Base-by-base conservation (phyloP, 2,329 filamentous ascomycete genomes). In the Alternaria solani region DNA sequence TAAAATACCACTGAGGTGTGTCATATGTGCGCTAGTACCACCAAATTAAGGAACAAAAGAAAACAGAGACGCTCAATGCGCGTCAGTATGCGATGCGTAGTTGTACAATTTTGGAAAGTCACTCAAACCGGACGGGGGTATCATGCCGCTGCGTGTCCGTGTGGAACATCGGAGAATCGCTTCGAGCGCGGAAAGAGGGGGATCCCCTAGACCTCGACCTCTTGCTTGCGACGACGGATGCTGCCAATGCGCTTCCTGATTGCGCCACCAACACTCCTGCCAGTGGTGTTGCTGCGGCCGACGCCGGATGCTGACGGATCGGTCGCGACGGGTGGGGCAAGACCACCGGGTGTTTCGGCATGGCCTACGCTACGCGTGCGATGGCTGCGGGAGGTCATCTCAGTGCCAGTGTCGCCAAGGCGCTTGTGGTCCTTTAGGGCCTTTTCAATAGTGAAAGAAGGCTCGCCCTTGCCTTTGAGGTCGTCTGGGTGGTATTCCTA, bases 401-500 rank as follows among this genome's bases (percentile, higher is more conserved):
- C 82, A 18, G 80, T 82, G 28, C 80, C 82, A 26, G 61, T 65
- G 39, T 77, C 78, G 48, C 74, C 73, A 58, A 77, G 68, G 51
- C 75, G 75, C 71, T 85, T 86, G 73, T 87, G 84, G 26, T 86
- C 84, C 75, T 91, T 91, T 23, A 89, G 79, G 1, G 87, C 86
- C 63, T 86, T 86, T 69, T 94, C 92, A 34, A 90, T 84, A 7
- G 88, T 87, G 79, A 86, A 95, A 2, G 86, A 88, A 2, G 91
- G 91, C 74, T 94, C 91, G 44, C 91, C 91, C 79, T 95, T 93
- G 71, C 92, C 92, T 78, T 94, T 94, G 64, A 92, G 84, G 72
- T 96, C 92, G 44, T 91, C 87, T 6, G 90, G 89, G 57, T 87
- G 86, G 76, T 96, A 95, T 68, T 86, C 70, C 79, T 81, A 51